These are phyloP conservation scores for Ascosphaera apis DNA, from an alignment of 2,329 filamentous ascomycete species.

Conservation along the genomic window DNA sequence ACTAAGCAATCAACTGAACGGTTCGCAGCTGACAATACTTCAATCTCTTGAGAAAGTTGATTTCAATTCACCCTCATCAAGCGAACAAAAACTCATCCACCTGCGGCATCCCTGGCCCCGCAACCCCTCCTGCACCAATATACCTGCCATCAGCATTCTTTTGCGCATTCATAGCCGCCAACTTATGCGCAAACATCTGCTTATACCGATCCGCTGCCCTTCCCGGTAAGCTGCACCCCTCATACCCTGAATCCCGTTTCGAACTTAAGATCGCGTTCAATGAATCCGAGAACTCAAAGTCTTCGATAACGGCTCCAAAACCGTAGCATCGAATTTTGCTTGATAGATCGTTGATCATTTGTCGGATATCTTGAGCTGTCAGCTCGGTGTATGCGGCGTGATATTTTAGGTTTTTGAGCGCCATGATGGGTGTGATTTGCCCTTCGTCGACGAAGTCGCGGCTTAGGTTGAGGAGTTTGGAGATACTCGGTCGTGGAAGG, in stretches of 20 bases:
- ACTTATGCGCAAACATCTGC: too few relatives aligned
- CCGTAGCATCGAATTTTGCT: slow-evolving; percentile 82
- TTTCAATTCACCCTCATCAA: too few relatives aligned
- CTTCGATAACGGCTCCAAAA: slow-evolving; percentile 46
- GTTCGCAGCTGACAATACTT: too few relatives aligned
- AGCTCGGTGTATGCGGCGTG: slow-evolving; percentile 48
- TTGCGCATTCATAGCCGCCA: too few relatives aligned
- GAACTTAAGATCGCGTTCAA: slow-evolving; percentile 45
- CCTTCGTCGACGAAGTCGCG: slow-evolving; percentile 61
- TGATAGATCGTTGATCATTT: slow-evolving; percentile 48
- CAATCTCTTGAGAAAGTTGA: too few relatives aligned
- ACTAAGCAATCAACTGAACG: too few relatives aligned
- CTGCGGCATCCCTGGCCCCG: too few relatives aligned
- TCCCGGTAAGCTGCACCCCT: too few relatives aligned
- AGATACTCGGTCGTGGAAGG: slow-evolving; percentile 49
- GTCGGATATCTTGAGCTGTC: slow-evolving; percentile 42
- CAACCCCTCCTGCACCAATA: too few relatives aligned
- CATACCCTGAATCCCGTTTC: slow-evolving; percentile 21
- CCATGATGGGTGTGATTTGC: slow-evolving; percentile 78
- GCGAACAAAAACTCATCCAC: too few relatives aligned
- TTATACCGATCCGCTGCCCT: too few relatives aligned
- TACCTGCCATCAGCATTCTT: too few relatives aligned
- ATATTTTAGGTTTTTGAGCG: slow-evolving; percentile 58
- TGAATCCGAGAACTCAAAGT: slow-evolving; percentile 46
- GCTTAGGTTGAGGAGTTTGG: slow-evolving; percentile 66